Base-by-base conservation (phyloP, 1,139 yeast species). In the Diutina sp. region DNA sequence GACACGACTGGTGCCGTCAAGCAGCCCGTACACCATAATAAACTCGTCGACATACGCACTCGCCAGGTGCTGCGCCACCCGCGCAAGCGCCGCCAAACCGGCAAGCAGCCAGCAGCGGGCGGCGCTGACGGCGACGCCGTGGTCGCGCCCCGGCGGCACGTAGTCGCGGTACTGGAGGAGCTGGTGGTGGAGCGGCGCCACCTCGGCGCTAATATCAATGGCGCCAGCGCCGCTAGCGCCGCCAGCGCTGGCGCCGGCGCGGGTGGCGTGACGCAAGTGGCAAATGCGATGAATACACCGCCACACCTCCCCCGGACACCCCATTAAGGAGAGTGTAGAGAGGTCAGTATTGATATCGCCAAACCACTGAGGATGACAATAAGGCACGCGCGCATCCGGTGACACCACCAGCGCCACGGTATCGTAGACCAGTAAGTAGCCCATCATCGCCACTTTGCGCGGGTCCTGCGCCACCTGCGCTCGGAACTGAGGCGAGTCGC, bases 31-130 rank as follows among this genome's bases (percentile, higher is more conserved):
- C 2, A 73, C 72, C 12, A 69, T 68, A 2, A 79, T 72, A 60
- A 80, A 80, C 60, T 80, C 84, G 53, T 67, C 62, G 3, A 77
- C 63, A 64, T 28, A 72, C 67, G 12, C 61, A 2, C 64, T 62
- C 8, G 61, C 61, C 9, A 66, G 61, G 7, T 64, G 64, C 0
- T 72, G 70, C 52, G 67, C 63, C 1, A 69, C 66, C 57, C 68
- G 69, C 58, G 72, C 66, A n/a, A 79, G 65, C 6, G 73, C 71
- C 2, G 75, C 65, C 57, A 70, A 66, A 0, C 73, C 76, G 0
- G 82, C 79, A 12, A 79, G 60, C 12, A 82, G 66, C 84, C 84
- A 80, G 60, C 83, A 76, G 61, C 78, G 83, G 0, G 83, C 82
- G 53, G 80, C 76, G 57, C 73, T 73, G 41, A 79, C 60, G 46